These are phyloP conservation scores for Eimeria acervulina DNA, from an alignment of 169 alveolate species.

Conservation along the genomic window DNA sequence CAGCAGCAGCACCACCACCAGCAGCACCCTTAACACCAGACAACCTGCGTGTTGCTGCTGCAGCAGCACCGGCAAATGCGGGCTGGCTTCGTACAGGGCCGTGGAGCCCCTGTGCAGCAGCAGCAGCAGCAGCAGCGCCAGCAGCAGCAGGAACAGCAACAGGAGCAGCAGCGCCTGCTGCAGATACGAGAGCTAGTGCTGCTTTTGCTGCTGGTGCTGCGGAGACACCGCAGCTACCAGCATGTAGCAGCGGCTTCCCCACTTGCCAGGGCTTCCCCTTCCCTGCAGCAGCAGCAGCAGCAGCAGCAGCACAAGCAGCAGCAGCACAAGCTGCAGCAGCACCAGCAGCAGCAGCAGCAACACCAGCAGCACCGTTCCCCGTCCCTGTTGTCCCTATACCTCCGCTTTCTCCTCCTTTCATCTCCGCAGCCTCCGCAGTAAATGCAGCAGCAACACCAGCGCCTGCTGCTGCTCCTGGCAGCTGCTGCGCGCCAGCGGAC, in stretches of 20 bases:
- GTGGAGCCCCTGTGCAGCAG: background rate
- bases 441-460: background rate
- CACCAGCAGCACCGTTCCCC: constrained; percentile 1
- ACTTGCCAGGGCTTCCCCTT: background rate
- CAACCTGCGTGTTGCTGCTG: background rate
- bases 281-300: constrained; percentile 60
- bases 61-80: background rate
- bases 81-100: background rate
- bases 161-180: background rate
- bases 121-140: background rate
- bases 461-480: constrained; percentile 21
- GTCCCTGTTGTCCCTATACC: background rate
- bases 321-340: background rate
- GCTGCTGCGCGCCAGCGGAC: constrained; percentile 23
- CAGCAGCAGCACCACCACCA: constrained; percentile 5
- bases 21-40: background rate
- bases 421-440: background rate
- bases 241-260: background rate
- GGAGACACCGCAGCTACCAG: background rate
- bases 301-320: constrained; percentile 59
- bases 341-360: constrained; percentile 1
- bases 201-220: background rate
- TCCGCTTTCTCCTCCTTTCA: background rate
- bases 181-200: background rate
- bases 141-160: background rate